Conservation (phyloP, 768 basidiomycete species). For the Trichaptum fuscoviolaceum region DNA sequence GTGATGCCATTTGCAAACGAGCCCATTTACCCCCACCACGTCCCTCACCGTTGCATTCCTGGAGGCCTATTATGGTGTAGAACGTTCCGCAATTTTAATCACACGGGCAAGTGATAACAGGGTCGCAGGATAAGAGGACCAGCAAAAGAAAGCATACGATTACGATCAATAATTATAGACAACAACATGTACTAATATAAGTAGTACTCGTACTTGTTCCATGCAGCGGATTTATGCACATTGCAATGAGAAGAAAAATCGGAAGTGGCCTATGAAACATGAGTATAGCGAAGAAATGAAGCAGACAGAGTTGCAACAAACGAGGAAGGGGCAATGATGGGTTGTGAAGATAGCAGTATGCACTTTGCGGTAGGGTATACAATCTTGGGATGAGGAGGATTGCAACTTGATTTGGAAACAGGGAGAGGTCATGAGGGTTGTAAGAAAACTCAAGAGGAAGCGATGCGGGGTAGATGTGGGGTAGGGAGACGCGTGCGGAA, state of each 20-base stretch:
- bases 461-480: background rate
- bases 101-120: background rate
- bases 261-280: too few relatives aligned
- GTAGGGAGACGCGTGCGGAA: background rate
- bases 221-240: background rate
- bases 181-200: background rate
- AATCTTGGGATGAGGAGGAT: background rate
- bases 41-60: background rate
- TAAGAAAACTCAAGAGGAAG: background rate
- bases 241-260: background rate
- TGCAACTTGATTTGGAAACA: background rate
- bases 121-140: too few relatives aligned
- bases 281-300: background rate
- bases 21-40: background rate
- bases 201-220: background rate
- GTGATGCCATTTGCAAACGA: background rate
- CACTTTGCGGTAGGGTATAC: background rate
- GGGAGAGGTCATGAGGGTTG: too few relatives aligned
- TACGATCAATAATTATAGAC: constrained; percentile 1
- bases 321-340: background rate
- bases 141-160: background rate
- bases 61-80: background rate
- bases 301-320: background rate
- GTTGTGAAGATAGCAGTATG: background rate
- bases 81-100: background rate